Base-by-base conservation (phyloP, 2,329 filamentous ascomycete genomes). In the Coniochaeta prunicola region DNA sequence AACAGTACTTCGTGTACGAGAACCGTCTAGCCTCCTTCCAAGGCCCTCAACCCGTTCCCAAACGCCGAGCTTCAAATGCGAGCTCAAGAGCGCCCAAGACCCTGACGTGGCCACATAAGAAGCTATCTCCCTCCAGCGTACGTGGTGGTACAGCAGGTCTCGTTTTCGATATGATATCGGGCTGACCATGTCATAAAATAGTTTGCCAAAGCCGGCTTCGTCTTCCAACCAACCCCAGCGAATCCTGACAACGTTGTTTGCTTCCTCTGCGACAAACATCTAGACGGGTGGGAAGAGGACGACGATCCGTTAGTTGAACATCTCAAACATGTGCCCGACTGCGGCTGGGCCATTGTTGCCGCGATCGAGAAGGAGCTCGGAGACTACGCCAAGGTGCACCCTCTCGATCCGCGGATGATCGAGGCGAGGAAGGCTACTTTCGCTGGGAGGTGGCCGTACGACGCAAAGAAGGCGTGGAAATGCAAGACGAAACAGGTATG, bases 121-220 rank as follows among this genome's bases (percentile, higher is more conserved):
- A 76, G 30, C 84, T 90, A 1, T 78, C 84, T 1, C 80, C 87
- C 13, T 80, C 84, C 64, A 83, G 88, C 64, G 89, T 90, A 76
- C 65, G 75, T 68, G 6, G 4, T 42, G 8, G 10, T n/a, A 9
- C 24, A 5, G 13, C n/a, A n/a, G 12, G 30, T 13, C 4, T 17
- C 1, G 9, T 54, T n/a, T 12, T 54, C 17, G 6, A 30, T 6
- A 17, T 17, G 5, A 13, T 8, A 17, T 5, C 26, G 28, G 50
- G 38, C 15, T 38, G 19, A 38, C 12, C 38, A 56, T 55, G 15
- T 61, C 28, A 45, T 19, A 50, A 4, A 38, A 17, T 69, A 96
- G 89, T 87, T 99, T 67, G 93, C 94, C 4, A 86, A 84, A 68
- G 93, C 94, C 59, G 94, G 94, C 38, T 96, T 99, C 76, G 94